A percentile compares a stretch with the other conserved stretches of the same genome.
phyloP scores from a whole-genome alignment of 306 rosid genomes.

The Quercus alba region DNA sequence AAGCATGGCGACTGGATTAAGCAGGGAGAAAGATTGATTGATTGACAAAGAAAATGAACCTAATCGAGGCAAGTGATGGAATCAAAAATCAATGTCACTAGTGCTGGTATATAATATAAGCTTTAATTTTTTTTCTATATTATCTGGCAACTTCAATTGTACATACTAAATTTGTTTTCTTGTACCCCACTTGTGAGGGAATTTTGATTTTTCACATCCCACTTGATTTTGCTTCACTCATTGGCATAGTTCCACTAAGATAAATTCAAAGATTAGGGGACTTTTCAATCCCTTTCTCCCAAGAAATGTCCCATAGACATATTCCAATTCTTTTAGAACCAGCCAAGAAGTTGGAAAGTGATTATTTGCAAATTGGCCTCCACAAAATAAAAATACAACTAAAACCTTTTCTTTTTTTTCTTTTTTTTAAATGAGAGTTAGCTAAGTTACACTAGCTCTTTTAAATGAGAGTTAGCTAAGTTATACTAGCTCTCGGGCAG shows the following conservation, averaged over 20 bases:
- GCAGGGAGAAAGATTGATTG: background rate
- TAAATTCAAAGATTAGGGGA: background rate
- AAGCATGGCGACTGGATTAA: background rate
- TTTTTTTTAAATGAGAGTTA: no score
- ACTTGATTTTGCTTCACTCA: background rate
- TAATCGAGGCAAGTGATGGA: background rate
- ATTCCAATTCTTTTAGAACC: background rate
- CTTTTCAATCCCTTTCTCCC: background rate
- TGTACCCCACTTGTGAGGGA: background rate
- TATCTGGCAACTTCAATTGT: background rate
- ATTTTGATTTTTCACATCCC: background rate
- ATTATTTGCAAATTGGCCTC: no score
- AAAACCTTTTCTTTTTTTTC: no score
- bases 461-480: no score
- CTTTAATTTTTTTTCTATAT: background rate
- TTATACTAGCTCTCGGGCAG: rapidly evolving
- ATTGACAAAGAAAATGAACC: background rate
- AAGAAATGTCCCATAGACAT: background rate
- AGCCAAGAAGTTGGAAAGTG: background rate
- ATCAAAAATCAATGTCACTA: background rate
- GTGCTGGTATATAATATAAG: background rate
- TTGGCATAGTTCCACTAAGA: background rate
- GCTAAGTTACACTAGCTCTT: no score
- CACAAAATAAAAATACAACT: no score
- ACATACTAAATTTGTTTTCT: no score